These are phyloP conservation scores for Auricularia cornea DNA, from an alignment of 768 basidiomycete genomes.

Conservation along the genomic window DNA sequence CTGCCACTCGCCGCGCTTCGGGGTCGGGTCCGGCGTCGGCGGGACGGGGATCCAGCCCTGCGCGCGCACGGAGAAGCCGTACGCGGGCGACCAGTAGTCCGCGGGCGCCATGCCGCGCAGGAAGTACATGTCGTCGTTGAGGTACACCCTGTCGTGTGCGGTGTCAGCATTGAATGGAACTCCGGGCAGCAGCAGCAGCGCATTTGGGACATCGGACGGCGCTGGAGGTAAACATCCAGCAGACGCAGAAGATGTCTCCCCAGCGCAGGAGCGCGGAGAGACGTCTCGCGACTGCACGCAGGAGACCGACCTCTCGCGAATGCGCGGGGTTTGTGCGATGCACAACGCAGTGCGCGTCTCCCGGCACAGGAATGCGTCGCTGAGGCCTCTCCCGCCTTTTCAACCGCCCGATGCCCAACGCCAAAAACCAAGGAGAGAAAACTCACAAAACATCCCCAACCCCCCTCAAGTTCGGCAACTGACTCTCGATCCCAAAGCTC, in stretches of 20 bases:
- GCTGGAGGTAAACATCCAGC: too few species aligned
- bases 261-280: too few species aligned
- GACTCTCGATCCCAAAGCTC: background rate
- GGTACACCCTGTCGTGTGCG: background rate
- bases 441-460: background rate
- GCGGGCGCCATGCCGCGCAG: background rate
- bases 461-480: background rate
- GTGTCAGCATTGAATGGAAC: background rate
- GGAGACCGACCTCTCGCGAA: too few species aligned
- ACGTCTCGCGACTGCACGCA: too few species aligned
- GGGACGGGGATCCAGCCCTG: background rate
- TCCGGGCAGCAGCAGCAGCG: background rate
- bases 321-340: too few species aligned
- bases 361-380: too few species aligned
- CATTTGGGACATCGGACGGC: too few species aligned
- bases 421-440: too few species aligned
- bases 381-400: too few species aligned
- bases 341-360: too few species aligned
- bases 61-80: background rate
- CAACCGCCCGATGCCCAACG: too few species aligned
- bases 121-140: slow-evolving; percentile 1
- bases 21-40: background rate
- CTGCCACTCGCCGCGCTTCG: background rate
- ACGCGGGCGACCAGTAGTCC: background rate
- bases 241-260: too few species aligned